These are phyloP conservation scores for Dactylellina parvicollis DNA, from an alignment of 2,329 filamentous ascomycete genomes.

Conservation along the genomic window DNA sequence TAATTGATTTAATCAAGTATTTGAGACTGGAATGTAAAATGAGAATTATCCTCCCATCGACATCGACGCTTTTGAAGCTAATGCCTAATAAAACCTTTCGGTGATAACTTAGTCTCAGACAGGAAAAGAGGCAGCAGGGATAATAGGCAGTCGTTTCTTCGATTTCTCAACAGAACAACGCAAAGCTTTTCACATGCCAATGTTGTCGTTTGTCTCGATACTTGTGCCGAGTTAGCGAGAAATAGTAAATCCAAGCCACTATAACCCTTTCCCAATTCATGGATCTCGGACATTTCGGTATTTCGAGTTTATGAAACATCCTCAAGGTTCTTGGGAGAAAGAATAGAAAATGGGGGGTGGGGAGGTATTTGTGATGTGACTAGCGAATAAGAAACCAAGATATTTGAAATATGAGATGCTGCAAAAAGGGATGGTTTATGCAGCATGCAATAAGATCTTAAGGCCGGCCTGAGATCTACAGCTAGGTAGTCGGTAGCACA, in stretches of 20 bases:
- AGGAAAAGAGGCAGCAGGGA: slow-evolving; percentile 31
- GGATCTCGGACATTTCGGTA: slow-evolving; percentile 50
- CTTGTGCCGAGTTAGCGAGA: slow-evolving; percentile 45
- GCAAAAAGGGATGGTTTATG: slow-evolving; percentile 31
- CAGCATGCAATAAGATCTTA: slow-evolving; percentile 32
- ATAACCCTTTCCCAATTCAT: slow-evolving; percentile 19
- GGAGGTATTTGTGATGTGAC: not conserved
- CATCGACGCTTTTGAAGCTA: too few relatives aligned
- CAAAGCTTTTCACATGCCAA: slow-evolving; percentile 44
- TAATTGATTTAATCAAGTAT: too few relatives aligned
- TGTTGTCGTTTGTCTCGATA: slow-evolving; percentile 30
- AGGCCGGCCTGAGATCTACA: slow-evolving; percentile 27
- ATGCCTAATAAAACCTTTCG: too few relatives aligned
- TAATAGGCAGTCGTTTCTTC: slow-evolving; percentile 23
- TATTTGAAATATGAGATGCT: slow-evolving; percentile 16
- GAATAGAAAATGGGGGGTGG: slow-evolving; percentile 16
- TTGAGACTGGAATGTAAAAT: not conserved
- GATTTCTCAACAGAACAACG: too few relatives aligned
- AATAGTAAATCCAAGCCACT: slow-evolving; percentile 37
- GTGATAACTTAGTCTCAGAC: slow-evolving; percentile 7
- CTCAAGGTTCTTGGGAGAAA: slow-evolving; percentile 25
- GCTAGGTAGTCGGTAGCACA: slow-evolving; percentile 16
- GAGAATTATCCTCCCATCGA: not conserved
- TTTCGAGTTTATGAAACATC: slow-evolving; percentile 48
- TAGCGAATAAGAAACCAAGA: not conserved